These are phyloP conservation scores for Aurinia saxatilis DNA, from an alignment of 345 rosid genomes.

Conservation along the genomic window DNA sequence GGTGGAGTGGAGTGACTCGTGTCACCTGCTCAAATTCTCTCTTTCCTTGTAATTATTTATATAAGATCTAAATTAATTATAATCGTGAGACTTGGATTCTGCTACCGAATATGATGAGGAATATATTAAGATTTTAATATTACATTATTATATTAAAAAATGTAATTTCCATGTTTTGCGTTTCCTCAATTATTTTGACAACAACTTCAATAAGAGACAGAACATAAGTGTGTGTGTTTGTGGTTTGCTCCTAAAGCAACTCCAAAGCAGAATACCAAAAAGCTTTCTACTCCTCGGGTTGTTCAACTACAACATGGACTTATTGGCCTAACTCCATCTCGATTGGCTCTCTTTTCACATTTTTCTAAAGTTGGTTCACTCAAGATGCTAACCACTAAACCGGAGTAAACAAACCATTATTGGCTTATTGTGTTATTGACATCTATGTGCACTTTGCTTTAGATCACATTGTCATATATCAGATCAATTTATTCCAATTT, in stretches of 20 bases:
- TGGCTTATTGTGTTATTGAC: neutral
- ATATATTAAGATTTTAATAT: neutral
- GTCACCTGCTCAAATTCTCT: slow-evolving; percentile 13
- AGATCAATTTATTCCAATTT: too few relatives aligned
- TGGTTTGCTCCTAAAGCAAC: slow-evolving; percentile 23
- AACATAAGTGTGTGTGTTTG: slow-evolving; percentile 7
- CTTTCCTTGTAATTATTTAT: neutral
- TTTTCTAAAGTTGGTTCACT: neutral
- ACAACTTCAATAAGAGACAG: slow-evolving; percentile 22
- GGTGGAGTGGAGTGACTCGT: slow-evolving; percentile 23
- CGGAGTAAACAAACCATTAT: neutral
- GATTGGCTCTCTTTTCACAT: neutral
- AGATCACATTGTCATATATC: too few relatives aligned
- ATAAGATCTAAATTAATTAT: neutral
- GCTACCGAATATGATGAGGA: slow-evolving; percentile 4
- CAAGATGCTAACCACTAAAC: slow-evolving; percentile 2
- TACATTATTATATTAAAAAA: neutral
- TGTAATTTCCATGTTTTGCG: slow-evolving; percentile 21
- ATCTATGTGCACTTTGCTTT: too few relatives aligned
- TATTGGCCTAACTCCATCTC: neutral
- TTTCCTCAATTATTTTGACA: slow-evolving; percentile 17
- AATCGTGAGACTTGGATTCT: slow-evolving; percentile 14
- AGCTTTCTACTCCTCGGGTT: slow-evolving; percentile 11
- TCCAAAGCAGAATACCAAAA: slow-evolving; percentile 11
- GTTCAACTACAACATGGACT: slow-evolving; percentile 28